Evolutionary conservation across 2,329 filamentous ascomycete species (phyloP), one percentile per base, ranked within the genome.

Genomic region (Arthrinium phaeospermum): DNA sequence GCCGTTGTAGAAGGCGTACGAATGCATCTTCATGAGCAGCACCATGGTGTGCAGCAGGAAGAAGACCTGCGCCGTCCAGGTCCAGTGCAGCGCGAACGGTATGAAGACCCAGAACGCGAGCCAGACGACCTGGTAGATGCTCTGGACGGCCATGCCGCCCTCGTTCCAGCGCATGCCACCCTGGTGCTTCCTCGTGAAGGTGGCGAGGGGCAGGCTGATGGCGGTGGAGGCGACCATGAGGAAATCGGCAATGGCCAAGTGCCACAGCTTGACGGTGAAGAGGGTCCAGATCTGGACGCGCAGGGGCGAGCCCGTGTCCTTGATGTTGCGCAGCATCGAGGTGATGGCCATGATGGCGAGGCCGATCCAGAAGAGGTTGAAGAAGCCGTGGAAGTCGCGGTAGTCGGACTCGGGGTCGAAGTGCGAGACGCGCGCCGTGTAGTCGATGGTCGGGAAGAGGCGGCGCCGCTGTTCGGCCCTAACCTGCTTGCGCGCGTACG

Each of bases 1-100:
- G 14, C 96, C 96, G 78, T 98, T 98, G 85, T 99, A 99, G 82
- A 98, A 99, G 34, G 94, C 93, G 80, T 98, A 99, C 7, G 95
- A 98, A 82, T 99, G 96, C 91, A 98, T 96, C 86, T 99, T 99
- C 96, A 99, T 99, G 69, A 98, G 91, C 27, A 99, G 87, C 10
- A 94, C 92, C 83, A 99, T 91, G 61, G 95, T 92, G 82, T 99
- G 96, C 46, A 99, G 86, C 14, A 95, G 92, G 77, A 99, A 90
- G 82, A 97, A 99, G 51, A 99, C 96, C 80, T 98, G 96, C 3
- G 96, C 92, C 0, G 96, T 99, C 96, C 96, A 99, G 3, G 95
- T 94, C 96, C 96, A 99, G 70, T 93, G 88, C 12, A 97, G 87
- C 77, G 92, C 82, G 76, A 98, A 98, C 0, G 96, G 96, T 79